phyloP scores from a whole-genome alignment of 2,329 filamentous ascomycete genomes.

The Lecanicillium sp. region DNA sequence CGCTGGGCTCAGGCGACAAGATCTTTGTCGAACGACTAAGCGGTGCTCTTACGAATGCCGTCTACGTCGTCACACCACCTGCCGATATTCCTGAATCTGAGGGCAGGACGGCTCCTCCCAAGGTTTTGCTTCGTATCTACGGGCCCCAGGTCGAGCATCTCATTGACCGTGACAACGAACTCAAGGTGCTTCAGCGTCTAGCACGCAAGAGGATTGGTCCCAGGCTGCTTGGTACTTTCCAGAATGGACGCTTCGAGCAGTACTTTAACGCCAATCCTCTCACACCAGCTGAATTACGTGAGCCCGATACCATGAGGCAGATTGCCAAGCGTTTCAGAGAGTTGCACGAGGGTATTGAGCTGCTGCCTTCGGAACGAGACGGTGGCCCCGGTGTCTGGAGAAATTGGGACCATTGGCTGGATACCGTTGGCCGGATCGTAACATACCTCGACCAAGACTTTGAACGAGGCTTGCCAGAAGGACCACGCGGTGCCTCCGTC shows the following conservation, averaged over 20 bases:
- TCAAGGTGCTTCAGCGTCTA: conserved; percentile 76
- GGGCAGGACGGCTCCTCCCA: conserved; percentile 43
- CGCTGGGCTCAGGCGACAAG: conserved; percentile 58
- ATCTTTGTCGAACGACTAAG: conserved; percentile 71
- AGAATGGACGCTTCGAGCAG: conserved; percentile 92
- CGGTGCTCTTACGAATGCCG: conserved; percentile 90
- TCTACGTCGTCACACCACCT: conserved; percentile 88
- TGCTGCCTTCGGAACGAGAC: conserved; percentile 69
- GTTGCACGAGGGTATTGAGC: conserved; percentile 84
- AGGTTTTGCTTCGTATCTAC: conserved; percentile 84
- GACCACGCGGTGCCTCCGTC: conserved; percentile 16
- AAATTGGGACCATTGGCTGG: conserved; percentile 92
- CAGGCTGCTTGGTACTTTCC: conserved; percentile 81
- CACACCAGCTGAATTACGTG: conserved; percentile 65
- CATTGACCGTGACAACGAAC: conserved; percentile 86
- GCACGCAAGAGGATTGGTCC: conserved; percentile 91
- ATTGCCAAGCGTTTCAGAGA: conserved; percentile 98
- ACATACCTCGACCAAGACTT: conserved; percentile 52
- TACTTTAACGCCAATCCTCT: conserved; percentile 81
- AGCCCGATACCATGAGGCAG: conserved; percentile 76
- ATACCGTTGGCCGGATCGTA: conserved; percentile 53
- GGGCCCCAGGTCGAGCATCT: conserved; percentile 92
- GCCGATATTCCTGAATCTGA: conserved; percentile 39
- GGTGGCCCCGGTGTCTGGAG: conserved; percentile 77
- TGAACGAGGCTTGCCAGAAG: conserved; percentile 27